Evolutionary conservation across 192 early-diverging fungal species (phyloP).

Genomic region (Coemansia sp.): DNA sequence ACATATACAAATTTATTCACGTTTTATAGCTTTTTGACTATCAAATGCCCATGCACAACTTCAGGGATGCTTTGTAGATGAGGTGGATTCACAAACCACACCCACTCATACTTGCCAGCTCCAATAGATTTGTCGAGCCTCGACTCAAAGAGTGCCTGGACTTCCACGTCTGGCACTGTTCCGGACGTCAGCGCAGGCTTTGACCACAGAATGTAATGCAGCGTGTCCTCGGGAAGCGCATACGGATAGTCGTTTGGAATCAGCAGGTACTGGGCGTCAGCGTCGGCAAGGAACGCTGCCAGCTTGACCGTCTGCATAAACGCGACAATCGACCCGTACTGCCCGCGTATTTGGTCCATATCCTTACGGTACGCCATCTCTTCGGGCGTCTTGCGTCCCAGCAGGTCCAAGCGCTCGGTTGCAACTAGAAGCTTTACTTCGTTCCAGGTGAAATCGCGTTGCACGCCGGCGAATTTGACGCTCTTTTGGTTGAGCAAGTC

Average conservation of each 20-base stretch:
- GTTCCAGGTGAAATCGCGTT: constrained; percentile 32
- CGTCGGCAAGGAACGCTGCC: constrained; percentile 29
- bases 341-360: constrained; percentile 25
- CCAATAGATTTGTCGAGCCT: constrained; percentile 27
- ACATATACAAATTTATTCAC: too few relatives aligned
- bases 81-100: constrained; percentile 54
- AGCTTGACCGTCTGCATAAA: constrained; percentile 41
- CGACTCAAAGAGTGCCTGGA: constrained; percentile 17
- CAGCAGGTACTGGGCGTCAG: constrained; percentile 23
- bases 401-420: constrained; percentile 35
- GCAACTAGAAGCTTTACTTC: constrained; percentile 39
- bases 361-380: constrained; percentile 29
- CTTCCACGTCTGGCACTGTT: constrained; percentile 18
- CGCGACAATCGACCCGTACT: constrained; percentile 33
- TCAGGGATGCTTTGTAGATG: constrained; percentile 54
- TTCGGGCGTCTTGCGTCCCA: constrained; percentile 30
- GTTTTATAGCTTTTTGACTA: constrained; percentile 20
- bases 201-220: constrained; percentile 51
- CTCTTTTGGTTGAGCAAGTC: constrained; percentile 26
- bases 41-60: constrained; percentile 44
- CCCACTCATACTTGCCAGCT: constrained; percentile 32
- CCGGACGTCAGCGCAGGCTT: constrained; percentile 32
- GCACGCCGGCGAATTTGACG: constrained; percentile 11
- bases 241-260: constrained; percentile 56
- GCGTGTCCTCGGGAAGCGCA: constrained; percentile 24